phyloP scores from a whole-genome alignment of 768 basidiomycete genomes.

The Bullera alba region DNA sequence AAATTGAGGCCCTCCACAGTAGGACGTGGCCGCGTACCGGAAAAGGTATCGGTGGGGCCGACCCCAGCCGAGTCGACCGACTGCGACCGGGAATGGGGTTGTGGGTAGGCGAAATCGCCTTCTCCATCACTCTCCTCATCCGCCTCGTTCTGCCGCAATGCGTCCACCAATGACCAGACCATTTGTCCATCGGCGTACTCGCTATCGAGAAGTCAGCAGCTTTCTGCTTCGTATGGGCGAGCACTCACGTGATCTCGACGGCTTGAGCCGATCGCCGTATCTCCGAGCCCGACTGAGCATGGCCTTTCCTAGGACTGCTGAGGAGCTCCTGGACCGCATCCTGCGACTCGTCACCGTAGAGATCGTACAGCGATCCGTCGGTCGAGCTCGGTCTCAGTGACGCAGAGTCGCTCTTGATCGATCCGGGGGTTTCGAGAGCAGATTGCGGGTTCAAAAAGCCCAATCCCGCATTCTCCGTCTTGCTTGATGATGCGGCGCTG shows the following conservation, averaged over 20 bases:
- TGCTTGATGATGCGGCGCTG: constrained; percentile 1
- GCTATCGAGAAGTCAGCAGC: constrained; percentile 16
- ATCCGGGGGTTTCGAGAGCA: background rate
- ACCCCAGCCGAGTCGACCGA: background rate
- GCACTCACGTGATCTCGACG: constrained; percentile 33
- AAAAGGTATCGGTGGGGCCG: constrained; percentile 1
- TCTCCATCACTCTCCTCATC: background rate
- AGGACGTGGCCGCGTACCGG: background rate
- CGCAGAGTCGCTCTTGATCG: background rate
- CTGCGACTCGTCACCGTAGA: constrained; percentile 20
- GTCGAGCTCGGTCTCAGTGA: constrained; percentile 11
- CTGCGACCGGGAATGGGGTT: constrained; percentile 8
- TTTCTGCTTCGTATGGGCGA: background rate
- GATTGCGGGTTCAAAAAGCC: constrained; percentile 25
- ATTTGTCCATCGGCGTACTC: constrained; percentile 38
- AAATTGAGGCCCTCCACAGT: constrained; percentile 15
- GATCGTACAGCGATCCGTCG: constrained; percentile 27
- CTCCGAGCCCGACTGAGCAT: background rate
- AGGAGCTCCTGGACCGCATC: constrained; percentile 9
- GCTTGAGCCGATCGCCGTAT: constrained; percentile 16
- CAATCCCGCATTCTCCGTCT: constrained; percentile 6
- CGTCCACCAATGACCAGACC: constrained; percentile 38
- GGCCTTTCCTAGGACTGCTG: constrained; percentile 5
- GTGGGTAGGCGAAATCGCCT: constrained; percentile 3
- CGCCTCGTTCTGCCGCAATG: constrained; percentile 16